Evolutionary conservation across 768 basidiomycete genomes (phyloP).

Genomic region (Rubroboletus pulcherrimus): DNA sequence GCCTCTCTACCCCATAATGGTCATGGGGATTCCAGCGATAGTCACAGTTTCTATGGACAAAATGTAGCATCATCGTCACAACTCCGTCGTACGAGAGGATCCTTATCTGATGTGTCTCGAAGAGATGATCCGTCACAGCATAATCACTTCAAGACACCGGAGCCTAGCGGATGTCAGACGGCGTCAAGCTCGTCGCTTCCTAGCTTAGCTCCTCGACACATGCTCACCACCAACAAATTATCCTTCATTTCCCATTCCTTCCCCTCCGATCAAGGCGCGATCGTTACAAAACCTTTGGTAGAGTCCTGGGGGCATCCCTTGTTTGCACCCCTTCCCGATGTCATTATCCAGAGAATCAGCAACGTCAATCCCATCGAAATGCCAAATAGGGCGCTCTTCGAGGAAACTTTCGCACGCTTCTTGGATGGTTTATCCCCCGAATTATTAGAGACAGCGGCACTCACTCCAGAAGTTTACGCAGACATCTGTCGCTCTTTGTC

Average conservation of each 20-base stretch:
- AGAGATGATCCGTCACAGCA: slow-evolving; percentile 15
- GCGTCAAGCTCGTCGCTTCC: slow-evolving; percentile 20
- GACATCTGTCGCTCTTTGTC: slow-evolving; percentile 47
- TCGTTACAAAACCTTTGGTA: slow-evolving; percentile 40
- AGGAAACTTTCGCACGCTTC: slow-evolving; percentile 48
- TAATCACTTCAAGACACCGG: slow-evolving; percentile 21
- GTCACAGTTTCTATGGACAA: slow-evolving; percentile 46
- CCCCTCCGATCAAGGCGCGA: slow-evolving; percentile 35
- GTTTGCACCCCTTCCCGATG: slow-evolving; percentile 58
- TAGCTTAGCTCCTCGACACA: slow-evolving; percentile 22
- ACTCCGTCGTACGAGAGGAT: slow-evolving; percentile 21
- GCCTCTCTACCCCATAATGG: slow-evolving; percentile 11
- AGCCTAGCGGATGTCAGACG: slow-evolving; percentile 19
- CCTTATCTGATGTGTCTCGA: slow-evolving; percentile 21
- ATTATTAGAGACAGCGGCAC: slow-evolving; percentile 57
- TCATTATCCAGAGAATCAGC: slow-evolving; percentile 51
- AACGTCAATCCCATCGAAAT: slow-evolving; percentile 54
- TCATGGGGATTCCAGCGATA: slow-evolving; percentile 27
- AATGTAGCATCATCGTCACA: slow-evolving; percentile 40
- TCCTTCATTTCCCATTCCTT: slow-evolving; percentile 46
- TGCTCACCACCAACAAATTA: slow-evolving; percentile 26
- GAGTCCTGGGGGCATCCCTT: slow-evolving; percentile 58
- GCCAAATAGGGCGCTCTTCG: slow-evolving; percentile 53
- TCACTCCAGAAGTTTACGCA: slow-evolving; percentile 52
- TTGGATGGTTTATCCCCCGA: slow-evolving; percentile 48